Evolutionary conservation across 192 early-diverging fungal species (phyloP).

Genomic region (Lobulomyces angularis): DNA sequence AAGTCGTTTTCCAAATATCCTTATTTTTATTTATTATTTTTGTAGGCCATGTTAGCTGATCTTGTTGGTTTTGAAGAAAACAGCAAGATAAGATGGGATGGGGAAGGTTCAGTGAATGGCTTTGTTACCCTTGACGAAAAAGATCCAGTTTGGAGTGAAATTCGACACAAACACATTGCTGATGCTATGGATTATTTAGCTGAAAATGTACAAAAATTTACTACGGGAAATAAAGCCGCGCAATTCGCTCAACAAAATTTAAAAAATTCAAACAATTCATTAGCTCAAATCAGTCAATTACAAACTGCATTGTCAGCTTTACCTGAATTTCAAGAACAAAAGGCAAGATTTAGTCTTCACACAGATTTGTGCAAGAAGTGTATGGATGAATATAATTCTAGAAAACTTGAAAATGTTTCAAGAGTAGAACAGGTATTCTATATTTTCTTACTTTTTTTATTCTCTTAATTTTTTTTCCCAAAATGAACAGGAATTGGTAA

Average conservation of each 20-base stretch:
- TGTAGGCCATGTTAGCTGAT: conserved; percentile 90
- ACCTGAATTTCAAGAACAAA: conserved; percentile 69
- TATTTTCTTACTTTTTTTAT: conserved; percentile 3
- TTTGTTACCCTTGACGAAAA: neutral
- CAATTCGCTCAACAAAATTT: conserved; percentile 11
- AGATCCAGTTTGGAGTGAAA: conserved; percentile 13
- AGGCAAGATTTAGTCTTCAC: conserved; percentile 52
- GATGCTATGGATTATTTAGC: conserved; percentile 58
- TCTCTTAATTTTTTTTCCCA: neutral
- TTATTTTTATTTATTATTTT: no score
- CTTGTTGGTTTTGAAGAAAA: conserved; percentile 56
- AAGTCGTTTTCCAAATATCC: no score
- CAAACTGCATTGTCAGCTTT: conserved; percentile 69
- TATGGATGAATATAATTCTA: conserved; percentile 50
- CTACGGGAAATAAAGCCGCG: conserved; percentile 60
- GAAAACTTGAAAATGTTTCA: conserved; percentile 45
- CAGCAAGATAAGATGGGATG: no score
- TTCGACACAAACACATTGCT: conserved; percentile 65
- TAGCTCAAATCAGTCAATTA: conserved; percentile 37
- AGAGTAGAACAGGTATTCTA: conserved; percentile 50
- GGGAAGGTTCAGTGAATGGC: neutral
- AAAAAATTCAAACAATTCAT: neutral
- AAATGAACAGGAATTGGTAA: conserved; percentile 60
- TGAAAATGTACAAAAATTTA: conserved; percentile 59
- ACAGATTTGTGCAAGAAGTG: conserved; percentile 59